Conservation (phyloP, 345 rosid genomes). For the Viola odorata region DNA sequence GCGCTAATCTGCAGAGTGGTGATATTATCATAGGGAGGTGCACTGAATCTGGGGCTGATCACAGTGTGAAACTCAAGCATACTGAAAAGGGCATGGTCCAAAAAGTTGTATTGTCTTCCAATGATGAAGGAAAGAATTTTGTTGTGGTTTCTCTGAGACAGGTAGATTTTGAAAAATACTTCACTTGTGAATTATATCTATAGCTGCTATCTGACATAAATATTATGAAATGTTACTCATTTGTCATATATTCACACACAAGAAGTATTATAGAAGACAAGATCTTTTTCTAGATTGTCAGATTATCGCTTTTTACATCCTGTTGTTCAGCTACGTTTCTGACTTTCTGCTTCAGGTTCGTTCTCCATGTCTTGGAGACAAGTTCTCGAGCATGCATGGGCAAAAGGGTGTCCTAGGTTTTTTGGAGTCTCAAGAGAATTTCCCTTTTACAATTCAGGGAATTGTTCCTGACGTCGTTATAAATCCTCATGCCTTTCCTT, state of each 20-base stretch:
- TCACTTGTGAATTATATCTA: background rate
- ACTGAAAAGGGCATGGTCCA: conserved; percentile 88
- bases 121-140: conserved; percentile 90
- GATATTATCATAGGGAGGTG: conserved; percentile 83
- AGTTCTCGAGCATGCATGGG: conserved; percentile 97
- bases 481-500: conserved; percentile 90
- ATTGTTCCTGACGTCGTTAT: conserved; percentile 88
- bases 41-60: conserved; percentile 76
- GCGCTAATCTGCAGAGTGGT: conserved; percentile 76
- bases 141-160: conserved; percentile 84
- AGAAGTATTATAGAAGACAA: too few species aligned
- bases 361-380: conserved; percentile 84
- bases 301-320: too few species aligned
- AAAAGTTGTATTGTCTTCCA: conserved; percentile 81
- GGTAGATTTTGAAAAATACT: conserved; percentile 25
- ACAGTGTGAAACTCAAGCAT: conserved; percentile 80
- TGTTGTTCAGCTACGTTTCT: background rate
- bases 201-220: background rate
- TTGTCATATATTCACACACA: background rate
- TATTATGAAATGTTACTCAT: too few species aligned
- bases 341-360: conserved; percentile 50
- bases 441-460: conserved; percentile 85
- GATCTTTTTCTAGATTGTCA: too few species aligned
- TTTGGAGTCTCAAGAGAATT: conserved; percentile 83
- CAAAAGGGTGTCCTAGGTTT: conserved; percentile 94